These are phyloP conservation scores for Boletus rubescentipes DNA, from an alignment of 768 basidiomycete species.

Conservation along the genomic window DNA sequence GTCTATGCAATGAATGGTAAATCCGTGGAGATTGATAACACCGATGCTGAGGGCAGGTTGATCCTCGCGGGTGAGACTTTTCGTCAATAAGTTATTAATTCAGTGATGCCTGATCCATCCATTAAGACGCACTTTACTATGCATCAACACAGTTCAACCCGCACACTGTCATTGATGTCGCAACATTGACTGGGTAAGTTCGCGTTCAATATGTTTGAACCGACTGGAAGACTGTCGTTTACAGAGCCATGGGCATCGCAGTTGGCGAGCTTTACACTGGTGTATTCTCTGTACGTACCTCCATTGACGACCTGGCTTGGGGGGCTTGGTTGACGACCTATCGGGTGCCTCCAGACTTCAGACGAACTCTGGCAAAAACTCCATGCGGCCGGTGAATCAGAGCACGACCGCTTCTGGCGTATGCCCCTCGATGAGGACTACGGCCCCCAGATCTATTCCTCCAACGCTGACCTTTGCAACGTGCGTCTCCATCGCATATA, in stretches of 20 bases:
- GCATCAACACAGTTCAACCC: constrained; percentile 74
- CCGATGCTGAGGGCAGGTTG: constrained; percentile 80
- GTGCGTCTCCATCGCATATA: background rate
- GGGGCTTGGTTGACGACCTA: background rate
- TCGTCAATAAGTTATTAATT: background rate
- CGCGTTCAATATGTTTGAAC: background rate
- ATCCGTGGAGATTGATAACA: constrained; percentile 84
- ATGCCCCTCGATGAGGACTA: constrained; percentile 87
- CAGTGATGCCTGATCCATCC: background rate
- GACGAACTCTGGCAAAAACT: constrained; percentile 74
- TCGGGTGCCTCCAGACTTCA: constrained; percentile 48
- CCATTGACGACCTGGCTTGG: background rate
- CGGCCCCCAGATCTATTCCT: constrained; percentile 69
- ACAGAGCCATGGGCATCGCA: constrained; percentile 68
- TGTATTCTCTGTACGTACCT: constrained; percentile 63
- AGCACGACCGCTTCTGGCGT: constrained; percentile 86
- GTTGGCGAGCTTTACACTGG: constrained; percentile 77
- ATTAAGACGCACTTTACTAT: constrained; percentile 79
- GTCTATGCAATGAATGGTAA: constrained; percentile 89
- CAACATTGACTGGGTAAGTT: constrained; percentile 76
- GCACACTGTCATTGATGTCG: constrained; percentile 82
- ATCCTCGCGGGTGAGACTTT: constrained; percentile 59
- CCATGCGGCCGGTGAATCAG: constrained; percentile 63
- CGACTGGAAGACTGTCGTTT: background rate
- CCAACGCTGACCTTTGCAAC: constrained; percentile 83